Percentiles rank a stretch among this genome's conserved stretches.
These are phyloP conservation scores for Neonectria neomacrospora DNA, from an alignment of 2,329 filamentous ascomycete genomes.

Conservation along the genomic window DNA sequence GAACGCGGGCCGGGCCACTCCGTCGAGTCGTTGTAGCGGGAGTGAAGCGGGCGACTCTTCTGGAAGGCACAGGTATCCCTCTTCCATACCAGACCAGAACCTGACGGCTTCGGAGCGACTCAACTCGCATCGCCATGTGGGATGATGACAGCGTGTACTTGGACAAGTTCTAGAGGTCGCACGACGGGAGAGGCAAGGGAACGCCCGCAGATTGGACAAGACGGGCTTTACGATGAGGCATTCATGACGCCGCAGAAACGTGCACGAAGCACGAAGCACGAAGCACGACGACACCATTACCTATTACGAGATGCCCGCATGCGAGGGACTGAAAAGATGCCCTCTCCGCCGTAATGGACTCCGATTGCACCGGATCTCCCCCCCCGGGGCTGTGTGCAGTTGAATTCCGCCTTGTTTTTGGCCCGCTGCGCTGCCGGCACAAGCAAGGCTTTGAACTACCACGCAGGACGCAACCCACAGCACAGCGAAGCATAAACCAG, in stretches of 20 bases:
- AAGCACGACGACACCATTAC: background rate
- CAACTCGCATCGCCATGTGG: background rate
- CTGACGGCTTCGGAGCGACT: background rate
- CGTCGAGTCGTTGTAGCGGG: background rate
- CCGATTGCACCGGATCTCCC: background rate
- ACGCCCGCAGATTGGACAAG: background rate
- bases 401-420: background rate
- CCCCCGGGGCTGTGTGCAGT: background rate
- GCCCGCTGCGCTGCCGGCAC: background rate
- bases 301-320: background rate
- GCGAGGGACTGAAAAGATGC: no score
- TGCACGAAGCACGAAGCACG: background rate
- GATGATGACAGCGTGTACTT: background rate
- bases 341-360: background rate
- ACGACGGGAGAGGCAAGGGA: background rate
- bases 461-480: background rate
- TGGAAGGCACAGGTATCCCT: background rate
- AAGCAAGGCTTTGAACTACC: background rate
- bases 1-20: background rate
- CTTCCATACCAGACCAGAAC: background rate
- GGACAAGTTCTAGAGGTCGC: background rate
- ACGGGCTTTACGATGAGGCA: background rate
- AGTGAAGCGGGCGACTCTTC: background rate
- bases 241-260: background rate
- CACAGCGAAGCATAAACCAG: background rate